Percentiles rank a stretch among this genome's conserved stretches.
These are phyloP conservation scores for Pleurotus eryngii DNA, from an alignment of 768 basidiomycete species.

Conservation along the genomic window DNA sequence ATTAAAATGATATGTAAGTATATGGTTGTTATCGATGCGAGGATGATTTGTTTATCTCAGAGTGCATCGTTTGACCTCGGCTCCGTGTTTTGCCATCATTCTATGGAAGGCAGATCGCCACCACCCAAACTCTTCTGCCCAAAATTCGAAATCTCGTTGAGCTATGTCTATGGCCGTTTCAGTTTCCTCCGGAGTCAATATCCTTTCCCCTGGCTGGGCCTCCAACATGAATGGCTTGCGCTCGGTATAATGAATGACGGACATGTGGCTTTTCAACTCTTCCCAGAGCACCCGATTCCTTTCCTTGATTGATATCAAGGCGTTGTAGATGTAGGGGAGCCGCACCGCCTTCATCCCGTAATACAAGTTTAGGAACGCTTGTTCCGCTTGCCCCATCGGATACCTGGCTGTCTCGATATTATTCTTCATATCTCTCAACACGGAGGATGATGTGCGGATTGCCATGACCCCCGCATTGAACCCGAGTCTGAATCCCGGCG, in stretches of 20 bases:
- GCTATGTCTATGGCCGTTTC: conserved; percentile 16
- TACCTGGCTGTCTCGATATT: conserved; percentile 26
- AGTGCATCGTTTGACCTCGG: no score
- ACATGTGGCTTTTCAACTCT: conserved; percentile 25
- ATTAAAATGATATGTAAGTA: no score
- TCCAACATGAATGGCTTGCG: conserved; percentile 78
- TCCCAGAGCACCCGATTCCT: conserved; percentile 30
- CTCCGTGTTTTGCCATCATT: conserved; percentile 16
- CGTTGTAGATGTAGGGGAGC: conserved; percentile 40
- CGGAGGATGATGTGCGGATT: conserved; percentile 25
- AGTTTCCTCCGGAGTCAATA: conserved; percentile 19
- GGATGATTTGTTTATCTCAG: no score
- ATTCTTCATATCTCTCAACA: conserved; percentile 27
- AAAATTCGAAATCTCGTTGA: conserved; percentile 14
- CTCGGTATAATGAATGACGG: conserved; percentile 37
- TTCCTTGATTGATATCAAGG: conserved; percentile 36
- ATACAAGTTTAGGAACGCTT: conserved; percentile 38
- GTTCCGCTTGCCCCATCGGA: conserved; percentile 32
- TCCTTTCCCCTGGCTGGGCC: conserved; percentile 27
- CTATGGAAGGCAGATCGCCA: conserved; percentile 24
- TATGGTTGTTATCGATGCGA: no score
- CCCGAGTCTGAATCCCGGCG: conserved; percentile 27
- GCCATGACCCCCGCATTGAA: conserved; percentile 40
- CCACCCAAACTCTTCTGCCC: conserved; percentile 22
- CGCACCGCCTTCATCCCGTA: conserved; percentile 31